Base-by-base conservation (phyloP, 441 rosid species). In the Populus tomentosa region DNA sequence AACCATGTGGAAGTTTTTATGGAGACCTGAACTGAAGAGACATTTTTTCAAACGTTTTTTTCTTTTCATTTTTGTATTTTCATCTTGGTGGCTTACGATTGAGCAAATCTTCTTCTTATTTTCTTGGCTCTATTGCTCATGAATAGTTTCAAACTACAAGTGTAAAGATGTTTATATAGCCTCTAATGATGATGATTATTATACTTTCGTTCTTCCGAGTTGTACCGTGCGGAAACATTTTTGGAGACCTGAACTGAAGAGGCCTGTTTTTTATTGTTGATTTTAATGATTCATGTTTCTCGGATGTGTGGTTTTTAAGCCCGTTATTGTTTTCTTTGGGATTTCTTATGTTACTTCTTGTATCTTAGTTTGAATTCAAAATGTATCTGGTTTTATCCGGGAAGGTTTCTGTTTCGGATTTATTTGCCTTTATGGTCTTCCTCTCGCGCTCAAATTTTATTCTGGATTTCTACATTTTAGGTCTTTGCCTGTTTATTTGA, bases 151-250 rank as follows among this genome's bases (percentile, higher is more conserved):
- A 0, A 9, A 53, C 9, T 53, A 53, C 7, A 62, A 10, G 14
- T 10, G 42, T 79, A 7, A 14, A 6, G 16, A 24, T 68, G 14
- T 65, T n/a, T 68, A 3, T 10, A 20, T 63, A 68, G 80, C 87
- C 93, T 87, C 91, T 86, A 76, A 82, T n/a, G 89, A 90, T 86
- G 90, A 87, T 69, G 24, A 35, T 38, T 18, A 68, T 24, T 67
- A 67, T 75, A 90, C 90, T 89, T 91, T 89, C 94, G 89, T 93
- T 91, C 90, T 91, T 84, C 92, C 78, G 82, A 93, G 91, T 80
- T 86, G 28, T 0, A 67, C 33, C 67, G 9, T 90, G 96, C 84
- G 89, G 98, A 91, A 71, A 85, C 40, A 4, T 53, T 63, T 71
- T 67, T 90, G 88, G 94, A 89, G 94, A 90, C 90, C 90, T 88